Conservation (phyloP, 768 basidiomycete species). For the Suillus ampliporus region DNA sequence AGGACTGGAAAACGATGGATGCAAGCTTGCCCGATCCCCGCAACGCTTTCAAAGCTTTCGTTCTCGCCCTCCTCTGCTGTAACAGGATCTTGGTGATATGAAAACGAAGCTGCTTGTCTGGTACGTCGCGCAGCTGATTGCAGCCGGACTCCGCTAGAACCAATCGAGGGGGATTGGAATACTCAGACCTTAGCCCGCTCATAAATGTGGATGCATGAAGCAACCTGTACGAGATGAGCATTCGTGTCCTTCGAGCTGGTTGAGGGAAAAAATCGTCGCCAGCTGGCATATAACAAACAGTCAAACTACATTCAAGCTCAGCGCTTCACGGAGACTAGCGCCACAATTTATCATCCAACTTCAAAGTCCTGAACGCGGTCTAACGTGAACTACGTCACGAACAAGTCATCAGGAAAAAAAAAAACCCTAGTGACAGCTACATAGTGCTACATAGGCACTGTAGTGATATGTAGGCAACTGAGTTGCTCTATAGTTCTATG, state of each 20-base stretch:
- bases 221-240: slow-evolving; percentile 64
- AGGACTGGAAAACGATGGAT: too few relatives aligned
- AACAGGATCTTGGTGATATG: slow-evolving; percentile 49
- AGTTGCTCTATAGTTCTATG: too few relatives aligned
- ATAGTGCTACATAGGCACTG: too few relatives aligned
- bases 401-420: too few relatives aligned
- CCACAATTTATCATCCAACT: too few relatives aligned
- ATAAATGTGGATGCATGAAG: slow-evolving; percentile 43
- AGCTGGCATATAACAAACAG: not conserved
- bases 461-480: too few relatives aligned
- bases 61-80: slow-evolving; percentile 38
- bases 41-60: slow-evolving; percentile 19
- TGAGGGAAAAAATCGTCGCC: not conserved
- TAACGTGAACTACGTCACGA: too few relatives aligned
- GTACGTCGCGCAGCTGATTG: slow-evolving; percentile 67
- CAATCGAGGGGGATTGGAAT: slow-evolving; percentile 67
- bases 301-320: not conserved
- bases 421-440: too few relatives aligned
- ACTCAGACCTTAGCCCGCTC: slow-evolving; percentile 89
- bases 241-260: slow-evolving; percentile 67
- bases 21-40: too few relatives aligned
- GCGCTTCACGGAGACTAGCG: too few relatives aligned
- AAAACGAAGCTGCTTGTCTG: slow-evolving; percentile 57
- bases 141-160: slow-evolving; percentile 65
- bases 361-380: too few relatives aligned